Evolutionary conservation across 2,329 filamentous ascomycete species (phyloP), one percentile per base, ranked within the genome.

Genomic region (Fonsecaea monophora): DNA sequence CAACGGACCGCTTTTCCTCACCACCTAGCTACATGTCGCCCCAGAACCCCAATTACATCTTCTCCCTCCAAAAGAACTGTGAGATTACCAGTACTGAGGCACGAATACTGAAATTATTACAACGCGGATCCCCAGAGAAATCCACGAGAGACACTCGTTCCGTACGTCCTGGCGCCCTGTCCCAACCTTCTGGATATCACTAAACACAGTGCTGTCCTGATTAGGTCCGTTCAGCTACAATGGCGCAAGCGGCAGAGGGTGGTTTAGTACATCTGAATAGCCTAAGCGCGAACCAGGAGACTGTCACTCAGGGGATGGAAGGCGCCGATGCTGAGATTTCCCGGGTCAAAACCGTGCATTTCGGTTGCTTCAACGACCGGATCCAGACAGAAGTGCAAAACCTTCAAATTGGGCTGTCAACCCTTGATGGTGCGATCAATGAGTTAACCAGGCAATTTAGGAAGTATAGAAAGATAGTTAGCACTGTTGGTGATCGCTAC

Each of bases 391-490:
- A 45, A 15, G 50, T 55, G 0, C 48, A 55, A 55, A 55, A 40
- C 3, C 60, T 62, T 37, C 57, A 35, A 37, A 15, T 15, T 7
- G 57, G 42, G 4, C 9, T 50, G 15, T 32, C 57, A 4, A 34
- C 35, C 21, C 30, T 62, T n/a, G 60, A 62, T 53, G 48, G 53
- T 12, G 60, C 60, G 18, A 53, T 62, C 13, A 48, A 18, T 18
- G 48, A 55, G 8, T 40, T 62, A 34, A 40, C 48, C 35, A 30
- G 8, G 9, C 48, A 53, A 12, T 62, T 62, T 35, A 30, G 48
- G 8, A 62, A 55, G 34, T 62, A 32, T 30, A 53, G 48, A 53
- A 55, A 55, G 18, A 55, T 62, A 55, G 60, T 62, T 38, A 62
- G 45, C 15, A 40, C 60, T 8, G 60, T 62, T 37, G 60, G 60